These are phyloP conservation scores for Schizonepeta tenuifolia DNA, from an alignment of 257 asterid species.

Conservation along the genomic window DNA sequence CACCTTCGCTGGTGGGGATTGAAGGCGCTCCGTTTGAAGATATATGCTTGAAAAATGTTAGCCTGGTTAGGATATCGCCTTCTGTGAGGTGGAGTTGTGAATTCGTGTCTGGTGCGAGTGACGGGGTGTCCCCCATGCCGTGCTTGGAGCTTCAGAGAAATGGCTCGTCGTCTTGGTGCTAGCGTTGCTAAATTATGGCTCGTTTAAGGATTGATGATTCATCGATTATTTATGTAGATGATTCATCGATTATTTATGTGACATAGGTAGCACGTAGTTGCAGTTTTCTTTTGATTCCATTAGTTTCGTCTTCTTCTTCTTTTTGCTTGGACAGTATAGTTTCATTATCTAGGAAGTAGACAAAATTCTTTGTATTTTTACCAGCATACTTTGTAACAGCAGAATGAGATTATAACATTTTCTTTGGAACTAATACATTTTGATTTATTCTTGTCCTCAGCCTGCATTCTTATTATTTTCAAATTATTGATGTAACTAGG, in stretches of 20 bases:
- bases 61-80: conserved; percentile 57
- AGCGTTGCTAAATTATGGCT: conserved; percentile 10
- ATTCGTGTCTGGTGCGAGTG: conserved; percentile 69
- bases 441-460: neutral
- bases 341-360: conserved; percentile 5
- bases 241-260: conserved; percentile 11
- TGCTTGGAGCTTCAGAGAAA: conserved; percentile 70
- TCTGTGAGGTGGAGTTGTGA: conserved; percentile 68
- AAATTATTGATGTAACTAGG: neutral
- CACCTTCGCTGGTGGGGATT: conserved; percentile 69
- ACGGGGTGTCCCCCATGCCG: conserved; percentile 67
- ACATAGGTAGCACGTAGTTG: conserved; percentile 18
- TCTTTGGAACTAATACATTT: neutral
- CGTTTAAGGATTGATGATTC: neutral
- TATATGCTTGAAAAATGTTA: conserved; percentile 74
- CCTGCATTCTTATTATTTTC: neutral
- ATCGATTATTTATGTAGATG: too few species aligned
- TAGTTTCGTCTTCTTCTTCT: neutral
- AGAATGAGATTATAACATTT: neutral
- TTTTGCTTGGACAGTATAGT: neutral
- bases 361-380: conserved; percentile 22
- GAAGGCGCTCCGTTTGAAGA: conserved; percentile 76
- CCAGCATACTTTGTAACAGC: neutral
- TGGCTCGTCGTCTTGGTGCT: conserved; percentile 53
- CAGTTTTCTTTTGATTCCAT: neutral